Base-by-base conservation (phyloP, 2,329 filamentous ascomycete species). In the Macrophomina tecta region DNA sequence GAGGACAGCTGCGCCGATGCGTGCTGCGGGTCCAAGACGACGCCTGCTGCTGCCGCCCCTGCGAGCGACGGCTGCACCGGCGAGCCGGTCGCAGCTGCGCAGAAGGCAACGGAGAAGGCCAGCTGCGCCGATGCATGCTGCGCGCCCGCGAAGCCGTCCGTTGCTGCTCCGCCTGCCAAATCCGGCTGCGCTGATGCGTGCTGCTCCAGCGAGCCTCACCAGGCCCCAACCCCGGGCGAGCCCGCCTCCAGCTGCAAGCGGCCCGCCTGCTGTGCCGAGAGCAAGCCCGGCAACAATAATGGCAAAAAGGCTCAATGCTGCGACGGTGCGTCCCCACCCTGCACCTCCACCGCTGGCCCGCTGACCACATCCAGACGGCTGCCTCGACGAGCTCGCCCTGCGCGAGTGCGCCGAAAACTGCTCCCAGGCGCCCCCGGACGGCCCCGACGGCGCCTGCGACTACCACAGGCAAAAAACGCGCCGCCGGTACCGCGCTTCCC, bases 351-450 rank as follows among this genome's bases (percentile, higher is more conserved):
- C 4, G 2, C 5, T 23, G n/a, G 30, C 12, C 23, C 40, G 32
- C 62, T 64, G 16, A 64, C 16, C 5, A 1, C 14, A 7, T 4
- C 12, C 30, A 65, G 64, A 66, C 9, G 18, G 40, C 18, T 66
- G 64, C 18, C 32, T 66, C 11, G 64, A 66, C 52, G 64, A 66
- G 53, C 42, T 66, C 18, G 53, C 64, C 0, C 64, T 58, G n/a
- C 64, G 53, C 18, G 45, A 60, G 6, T 66, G 52, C 53, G 11
- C 32, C 5, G 45, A 66, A 11, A 58, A 40, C 2, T 56, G 42
- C 32, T 42, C 52, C 23, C 51, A 66, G 16, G 18, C 23, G 4
- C 18, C 23, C 4, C 23, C 4, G 45, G 16, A 28, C 23, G 34
- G 32, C 4, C 23, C 23, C 3, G 23, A 4, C 34, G 16, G 9